Evolutionary conservation across 2,329 filamentous ascomycete species (phyloP), one percentile per base, ranked within the genome.

Genomic region (Talaromyces piceae): DNA sequence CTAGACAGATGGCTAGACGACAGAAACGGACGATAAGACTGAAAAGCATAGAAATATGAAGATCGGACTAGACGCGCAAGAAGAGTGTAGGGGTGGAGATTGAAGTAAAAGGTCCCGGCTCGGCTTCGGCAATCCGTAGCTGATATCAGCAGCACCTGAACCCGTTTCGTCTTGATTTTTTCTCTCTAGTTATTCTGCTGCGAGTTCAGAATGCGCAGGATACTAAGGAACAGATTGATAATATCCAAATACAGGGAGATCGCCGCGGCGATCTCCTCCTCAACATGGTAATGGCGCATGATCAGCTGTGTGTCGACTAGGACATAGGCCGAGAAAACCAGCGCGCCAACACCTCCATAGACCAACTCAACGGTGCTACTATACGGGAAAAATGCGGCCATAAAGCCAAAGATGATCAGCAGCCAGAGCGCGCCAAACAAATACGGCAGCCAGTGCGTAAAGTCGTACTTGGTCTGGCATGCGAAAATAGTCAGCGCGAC

Each of bases 401-500:
- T 90, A 76, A 98, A 93, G 47, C 93, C 88, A 66, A 97, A 96
- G 37, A 98, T 76, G 56, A 98, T 79, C 53, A 96, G 73, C 5
- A 87, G 85, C 93, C 93, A 97, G 16, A 98, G 79, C 0, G 79
- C 84, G 53, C 91, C 91, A 63, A 94, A 94, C 3, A 97, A 81
- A 67, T 96, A 97, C 16, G 93, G 91, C 77, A 91, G 88, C 91
- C 93, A 98, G 57, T 82, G 86, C 1, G 91, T 97, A 68, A 98
- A 98, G 76, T 98, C 93, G 67, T 98, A 98, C 70, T 94, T 95
- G 58, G 87, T 88, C 76, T 98, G 93, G 80, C 91, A 95, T 46
- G 93, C 93, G 68, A 98, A 97, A 41, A 91, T 71, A 3, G 80
- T 84, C 52, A 85, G 67, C 26, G 77, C 79, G 43, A 84, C 70